Conservation (phyloP, 2,329 filamentous ascomycete species). For the Cladorrhinum sp. region DNA sequence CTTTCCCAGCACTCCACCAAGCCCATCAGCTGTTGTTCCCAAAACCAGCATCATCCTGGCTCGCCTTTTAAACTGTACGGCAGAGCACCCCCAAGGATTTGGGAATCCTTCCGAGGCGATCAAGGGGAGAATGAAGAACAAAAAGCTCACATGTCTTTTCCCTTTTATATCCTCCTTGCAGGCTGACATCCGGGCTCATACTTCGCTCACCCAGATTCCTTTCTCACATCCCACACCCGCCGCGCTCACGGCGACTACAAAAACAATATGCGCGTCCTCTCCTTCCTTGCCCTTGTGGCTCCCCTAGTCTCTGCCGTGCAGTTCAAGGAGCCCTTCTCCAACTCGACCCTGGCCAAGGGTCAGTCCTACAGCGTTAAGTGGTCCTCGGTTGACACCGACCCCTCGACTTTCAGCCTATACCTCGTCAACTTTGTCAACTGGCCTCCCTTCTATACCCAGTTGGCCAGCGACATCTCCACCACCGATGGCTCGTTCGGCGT, state of each 20-base stretch:
- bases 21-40: neutral
- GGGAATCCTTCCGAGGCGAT: neutral
- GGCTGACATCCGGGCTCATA: too few relatives aligned
- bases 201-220: neutral
- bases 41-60: conserved; percentile 1
- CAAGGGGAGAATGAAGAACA: neutral
- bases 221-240: neutral
- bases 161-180: too few relatives aligned
- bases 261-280: conserved; percentile 29
- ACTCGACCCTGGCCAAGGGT: conserved; percentile 38
- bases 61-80: neutral
- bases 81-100: neutral
- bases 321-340: conserved; percentile 32
- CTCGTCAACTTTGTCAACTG: conserved; percentile 45
- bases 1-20: neutral
- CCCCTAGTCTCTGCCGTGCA: conserved; percentile 33
- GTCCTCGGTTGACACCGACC: conserved; percentile 41
- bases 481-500: conserved; percentile 33
- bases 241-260: conserved; percentile 3
- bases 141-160: neutral
- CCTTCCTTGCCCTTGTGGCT: conserved; percentile 31
- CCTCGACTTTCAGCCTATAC: conserved; percentile 38
- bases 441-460: conserved; percentile 39
- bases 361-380: conserved; percentile 35
- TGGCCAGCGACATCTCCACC: conserved; percentile 37